Base-by-base conservation (phyloP, 1,139 yeast genomes). In the Debaryomyces sp. region DNA sequence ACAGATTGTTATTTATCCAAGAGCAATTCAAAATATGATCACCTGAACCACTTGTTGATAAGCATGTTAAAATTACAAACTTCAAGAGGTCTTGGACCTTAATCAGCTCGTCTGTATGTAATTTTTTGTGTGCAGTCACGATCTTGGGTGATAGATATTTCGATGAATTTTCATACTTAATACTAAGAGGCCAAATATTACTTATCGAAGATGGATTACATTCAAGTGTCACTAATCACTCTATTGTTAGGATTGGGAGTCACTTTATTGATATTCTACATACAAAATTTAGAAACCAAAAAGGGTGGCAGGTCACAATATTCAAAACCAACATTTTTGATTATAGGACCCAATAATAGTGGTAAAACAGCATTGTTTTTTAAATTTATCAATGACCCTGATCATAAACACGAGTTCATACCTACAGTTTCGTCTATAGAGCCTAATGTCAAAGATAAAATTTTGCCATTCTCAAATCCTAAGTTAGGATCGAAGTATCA, bases 311-410 rank as follows among this genome's bases (percentile, higher is more conserved):
- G 44, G 41, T 57, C 51, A 48, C 55, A 52, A 41, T 58, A 46
- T 41, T 58, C 39, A 43, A 73, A 67, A 44, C 87, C 92, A 12
- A 79, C 88, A 1, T 83, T 85, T 55, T 67, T 90, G 43, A 79
- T 92, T 23, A 75, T 85, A 30, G 98, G 98, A 0, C 84, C 87
- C 32, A 77, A 84, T 36, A 76, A 78, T 44, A 71, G 85, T 45
- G 98, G 98, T 9, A 91, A 92, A 63, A 89, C 97, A 1, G 65
- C 83, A 15, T 69, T 90, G 26, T 89, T 77, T 62, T 64, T 66
- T 55, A 63, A 63, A 45, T 59, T 75, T 17, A 50, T 62, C 18
- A 54, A 50, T 36, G 50, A 47, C n/a, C 53, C 41, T 24, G 50
- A 42, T 8, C 52, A 48, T 21, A 45, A 44, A 3, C 43, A 48